phyloP scores from a whole-genome alignment of 1,284 basidiomycete species.

The Cutaneotrichosporon cavernicola region DNA sequence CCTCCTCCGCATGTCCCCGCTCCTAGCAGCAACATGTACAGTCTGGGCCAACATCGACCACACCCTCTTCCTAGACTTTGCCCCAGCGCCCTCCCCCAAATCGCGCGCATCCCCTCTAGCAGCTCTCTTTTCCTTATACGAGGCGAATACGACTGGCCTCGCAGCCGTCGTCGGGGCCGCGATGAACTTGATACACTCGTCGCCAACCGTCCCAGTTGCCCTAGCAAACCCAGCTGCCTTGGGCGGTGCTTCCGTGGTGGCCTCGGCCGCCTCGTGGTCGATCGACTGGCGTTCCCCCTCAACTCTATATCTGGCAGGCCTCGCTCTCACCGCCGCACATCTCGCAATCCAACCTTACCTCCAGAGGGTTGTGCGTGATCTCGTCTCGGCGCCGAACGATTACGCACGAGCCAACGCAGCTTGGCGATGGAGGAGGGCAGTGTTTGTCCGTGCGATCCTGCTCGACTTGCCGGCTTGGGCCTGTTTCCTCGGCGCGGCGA shows the following conservation, averaged over 20 bases:
- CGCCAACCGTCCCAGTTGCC: neutral
- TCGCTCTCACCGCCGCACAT: slow-evolving; percentile 5
- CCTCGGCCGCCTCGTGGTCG: neutral
- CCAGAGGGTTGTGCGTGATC: neutral
- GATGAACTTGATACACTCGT: neutral
- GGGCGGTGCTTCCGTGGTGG: no score
- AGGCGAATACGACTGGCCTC: neutral
- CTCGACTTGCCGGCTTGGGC: slow-evolving; percentile 8
- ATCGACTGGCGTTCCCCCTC: neutral
- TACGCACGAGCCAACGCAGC: neutral
- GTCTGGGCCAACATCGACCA: slow-evolving; percentile 8
- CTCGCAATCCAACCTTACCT: slow-evolving; percentile 1
- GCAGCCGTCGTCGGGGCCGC: neutral
- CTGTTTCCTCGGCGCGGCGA: slow-evolving; percentile 1
- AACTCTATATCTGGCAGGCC: neutral
- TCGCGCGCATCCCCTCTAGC: slow-evolving; percentile 2
- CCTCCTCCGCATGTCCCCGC: slow-evolving; percentile 5
- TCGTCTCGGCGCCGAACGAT: neutral
- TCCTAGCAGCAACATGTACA: neutral
- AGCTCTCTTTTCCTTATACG: slow-evolving; percentile 1
- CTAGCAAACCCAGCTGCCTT: no score
- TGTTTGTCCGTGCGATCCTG: neutral
- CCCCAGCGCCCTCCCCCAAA: neutral
- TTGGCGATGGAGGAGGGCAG: neutral
- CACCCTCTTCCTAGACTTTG: slow-evolving; percentile 6